Evolutionary conservation across 495 filamentous ascomycete genomes (phyloP), one percentile per base, ranked within the genome.

Genomic region (Penicillium cataractarum): DNA sequence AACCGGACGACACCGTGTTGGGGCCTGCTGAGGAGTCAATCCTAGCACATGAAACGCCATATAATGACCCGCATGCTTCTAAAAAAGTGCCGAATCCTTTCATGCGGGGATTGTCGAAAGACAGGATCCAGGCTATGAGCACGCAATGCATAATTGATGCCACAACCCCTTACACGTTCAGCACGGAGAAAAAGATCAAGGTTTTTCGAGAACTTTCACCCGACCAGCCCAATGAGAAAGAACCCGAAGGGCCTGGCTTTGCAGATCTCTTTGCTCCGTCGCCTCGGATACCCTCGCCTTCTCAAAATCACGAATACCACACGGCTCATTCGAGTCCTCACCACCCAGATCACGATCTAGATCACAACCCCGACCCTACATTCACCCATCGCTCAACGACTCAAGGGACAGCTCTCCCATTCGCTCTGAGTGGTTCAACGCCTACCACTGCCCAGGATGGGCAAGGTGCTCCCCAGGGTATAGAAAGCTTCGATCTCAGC

Each of bases 81-180:
- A 51, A 64, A 35, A 57, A 35, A 33, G 17, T 35, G 19, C 27
- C 56, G 9, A 46, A 24, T 32, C 54, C 15, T 29, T 63, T 42
- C 53, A 32, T 58, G 9, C 49, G 46, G 26, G 27, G 52, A 10
- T 44, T 57, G 6, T 60, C 57, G n/a, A 68, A 65, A 7, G 63
- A 61, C 12, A 64, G 49, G 27, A 59, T 57, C 13, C 73, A 72
- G 48, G 73, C 74, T 27, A 74, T 81, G 60, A 83, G 77, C 62
- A 84, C 82, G 5, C 82, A 84, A 68, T 76, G 67, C 46, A 79
- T 84, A 70, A 74, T 84, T 27, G 79, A 84, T 62, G 75, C 78
- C 10, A 75, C 75, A 29, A 82, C 79, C 1, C 82, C 82, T 27
- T 84, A 81, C 50, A 76, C 71, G 1, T 75, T 81, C 55, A 80